Conservation (phyloP, 2,329 filamentous ascomycete genomes). For the Nemania sp. region DNA sequence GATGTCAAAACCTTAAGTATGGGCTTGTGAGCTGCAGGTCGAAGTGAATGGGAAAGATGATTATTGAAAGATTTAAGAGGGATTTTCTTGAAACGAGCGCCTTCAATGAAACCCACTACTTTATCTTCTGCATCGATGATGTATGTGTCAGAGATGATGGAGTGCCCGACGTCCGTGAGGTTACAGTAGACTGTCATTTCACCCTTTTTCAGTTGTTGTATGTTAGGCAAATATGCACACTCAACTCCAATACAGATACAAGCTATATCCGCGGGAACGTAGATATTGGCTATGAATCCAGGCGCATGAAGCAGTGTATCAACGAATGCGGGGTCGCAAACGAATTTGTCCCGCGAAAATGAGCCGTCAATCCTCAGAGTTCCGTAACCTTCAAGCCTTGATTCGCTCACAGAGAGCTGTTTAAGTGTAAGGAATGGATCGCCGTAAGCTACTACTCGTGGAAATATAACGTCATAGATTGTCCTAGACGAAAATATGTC, state of each 20-base stretch:
- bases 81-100: constrained; percentile 39
- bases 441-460: constrained; percentile 36
- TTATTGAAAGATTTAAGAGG: constrained; percentile 41
- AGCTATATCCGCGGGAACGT: constrained; percentile 32
- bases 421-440: constrained; percentile 34
- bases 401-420: constrained; percentile 31
- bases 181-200: constrained; percentile 36
- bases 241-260: constrained; percentile 38
- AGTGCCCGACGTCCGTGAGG: constrained; percentile 32
- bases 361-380: constrained; percentile 12
- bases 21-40: not conserved
- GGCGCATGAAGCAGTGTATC: constrained; percentile 40
- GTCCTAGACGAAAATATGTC: constrained; percentile 25
- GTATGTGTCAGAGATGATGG: constrained; percentile 35
- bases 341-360: constrained; percentile 20
- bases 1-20: not conserved
- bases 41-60: constrained; percentile 6
- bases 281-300: constrained; percentile 39
- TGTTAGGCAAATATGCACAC: constrained; percentile 26
- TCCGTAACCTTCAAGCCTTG: constrained; percentile 27
- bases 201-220: constrained; percentile 18
- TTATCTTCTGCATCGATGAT: constrained; percentile 28
- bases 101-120: constrained; percentile 32
- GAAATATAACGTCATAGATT: constrained; percentile 38
- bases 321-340: constrained; percentile 34